Conservation (phyloP, 225 moss, liverwort and hornwort genomes). For the Marchantia polymorpha region DNA sequence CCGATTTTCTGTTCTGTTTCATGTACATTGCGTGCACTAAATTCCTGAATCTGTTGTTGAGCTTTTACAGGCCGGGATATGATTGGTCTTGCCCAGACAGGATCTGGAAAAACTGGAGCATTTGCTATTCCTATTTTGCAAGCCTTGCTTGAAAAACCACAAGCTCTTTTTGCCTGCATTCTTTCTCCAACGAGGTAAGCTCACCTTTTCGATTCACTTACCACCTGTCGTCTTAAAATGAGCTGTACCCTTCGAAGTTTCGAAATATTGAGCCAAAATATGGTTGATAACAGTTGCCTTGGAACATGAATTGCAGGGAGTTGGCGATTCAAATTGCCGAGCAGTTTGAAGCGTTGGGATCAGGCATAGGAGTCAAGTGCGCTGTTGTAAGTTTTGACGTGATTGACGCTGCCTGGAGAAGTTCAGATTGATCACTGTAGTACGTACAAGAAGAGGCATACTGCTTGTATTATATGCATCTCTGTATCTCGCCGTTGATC, state of each 20-base stretch:
- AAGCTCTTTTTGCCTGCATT: slow-evolving; percentile 81
- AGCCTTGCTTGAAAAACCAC: slow-evolving; percentile 75
- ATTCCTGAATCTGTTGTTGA: neutral
- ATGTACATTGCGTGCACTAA: neutral
- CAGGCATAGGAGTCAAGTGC: slow-evolving; percentile 86
- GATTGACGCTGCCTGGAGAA: neutral
- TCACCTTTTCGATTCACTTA: neutral
- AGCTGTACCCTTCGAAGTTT: no score
- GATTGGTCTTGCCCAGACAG: slow-evolving; percentile 91
- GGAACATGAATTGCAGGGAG: slow-evolving; percentile 43
- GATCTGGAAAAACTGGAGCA: slow-evolving; percentile 89
- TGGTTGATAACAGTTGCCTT: neutral
- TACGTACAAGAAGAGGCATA: neutral
- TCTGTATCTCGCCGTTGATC: no score
- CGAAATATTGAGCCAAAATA: no score
- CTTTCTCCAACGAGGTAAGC: slow-evolving; percentile 68
- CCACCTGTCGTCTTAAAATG: neutral
- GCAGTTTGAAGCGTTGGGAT: slow-evolving; percentile 93
- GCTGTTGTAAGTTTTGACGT: slow-evolving; percentile 46
- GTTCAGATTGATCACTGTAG: neutral
- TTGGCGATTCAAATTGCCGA: slow-evolving; percentile 94
- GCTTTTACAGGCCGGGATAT: slow-evolving; percentile 55
- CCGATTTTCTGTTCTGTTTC: no score
- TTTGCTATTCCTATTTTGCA: slow-evolving; percentile 90
- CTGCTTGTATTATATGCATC: neutral